Base-by-base conservation (phyloP, 2,329 filamentous ascomycete genomes). In the Aspergillus ochraceoroseus region DNA sequence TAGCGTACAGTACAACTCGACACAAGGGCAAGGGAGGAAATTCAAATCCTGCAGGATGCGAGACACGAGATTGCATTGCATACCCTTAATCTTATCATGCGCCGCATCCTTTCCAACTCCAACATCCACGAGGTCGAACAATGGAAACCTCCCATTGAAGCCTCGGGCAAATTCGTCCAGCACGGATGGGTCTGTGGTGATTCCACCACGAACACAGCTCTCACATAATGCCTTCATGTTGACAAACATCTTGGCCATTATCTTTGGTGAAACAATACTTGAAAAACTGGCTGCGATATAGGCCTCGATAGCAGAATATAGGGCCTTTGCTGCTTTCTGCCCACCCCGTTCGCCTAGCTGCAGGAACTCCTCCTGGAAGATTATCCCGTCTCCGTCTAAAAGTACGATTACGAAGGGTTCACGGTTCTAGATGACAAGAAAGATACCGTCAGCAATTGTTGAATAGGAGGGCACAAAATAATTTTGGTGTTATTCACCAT, bases 381-480 rank as follows among this genome's bases (percentile, higher is more conserved):
- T 67, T 58, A 76, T 71, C 30, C 70, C 72, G 48, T 77, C 73
- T 27, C 73, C 75, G 49, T 79, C 75, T 33, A 79, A 65, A 23
- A 79, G 62, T 20, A 76, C 64, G 11, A 75, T 57, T 27, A 78
- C 64, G 49, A 74, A 78, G 3, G 74, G 69, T 57, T 77, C 72
- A 38, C 70, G 69, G 36, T 73, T 68, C 70, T 73, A 49, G 31
- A 43, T 46, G 17, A 30, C 23, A 15, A 32, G 32, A 19, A 33
- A 38, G 17, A 19, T 32, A 26, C 17, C 20, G 41, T 49, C 32
- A 47, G 43, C 29, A 27, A 19, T 14, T 18, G 5, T 18, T 31
- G 35, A 7, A 20, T 9, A 2, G 25, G 7, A 26, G 11, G n/a
- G 32, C 18, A 19, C 14, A 19, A 28, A 22, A 7, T 15, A 23